Base-by-base conservation (phyloP, 768 basidiomycete species). In the Galerina marginata region DNA sequence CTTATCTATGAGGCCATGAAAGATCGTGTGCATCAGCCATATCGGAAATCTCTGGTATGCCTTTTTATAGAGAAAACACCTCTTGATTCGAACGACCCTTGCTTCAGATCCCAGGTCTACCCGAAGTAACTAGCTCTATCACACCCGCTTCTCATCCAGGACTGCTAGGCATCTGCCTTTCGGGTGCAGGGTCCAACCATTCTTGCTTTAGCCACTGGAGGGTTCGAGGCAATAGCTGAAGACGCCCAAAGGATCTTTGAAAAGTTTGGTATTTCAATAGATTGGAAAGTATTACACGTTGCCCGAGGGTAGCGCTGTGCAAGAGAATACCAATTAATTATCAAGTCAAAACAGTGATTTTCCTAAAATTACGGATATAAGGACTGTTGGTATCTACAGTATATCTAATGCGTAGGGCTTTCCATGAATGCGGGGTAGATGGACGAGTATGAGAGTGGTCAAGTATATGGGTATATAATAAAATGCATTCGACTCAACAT, bases 1-100 rank as follows among this genome's bases (percentile, higher is more conserved):
- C 86, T 99, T n/a, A 98, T 99, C 59, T 99, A 96, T 74, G 96
- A 99, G 72, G 96, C 96, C 1, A 99, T 99, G 97, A 96, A 98
- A 70, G 97, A 99, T 76, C 88, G 92, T 54, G 85, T 99, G 12
- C 97, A 99, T 73, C 97, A 99, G 72, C 97, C 97, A 1, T 99
- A 98, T 73, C 88, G 97, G 33, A 94, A 90, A 75, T 74, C 81
- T 26, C 81, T 99, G 58, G 95, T 95, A 71, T 42, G 90, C 52
- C 45, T 48, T 50, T 40, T 55, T 59, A 25, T 33, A 4, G 29
- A 33, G 29, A 33, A 33, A 5, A 33, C 29, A 33, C 36, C 47
- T 36, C 52, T 58, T 16, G 14, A 49, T 33, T 23, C 60, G 38
- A 26, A 26, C 15, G 10, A 58, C 9, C 29, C 25, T 20, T 43